Percentiles rank a stretch among this genome's conserved stretches.
These are phyloP conservation scores for Mycena vitilis DNA, from an alignment of 768 basidiomycete genomes.

Conservation along the genomic window DNA sequence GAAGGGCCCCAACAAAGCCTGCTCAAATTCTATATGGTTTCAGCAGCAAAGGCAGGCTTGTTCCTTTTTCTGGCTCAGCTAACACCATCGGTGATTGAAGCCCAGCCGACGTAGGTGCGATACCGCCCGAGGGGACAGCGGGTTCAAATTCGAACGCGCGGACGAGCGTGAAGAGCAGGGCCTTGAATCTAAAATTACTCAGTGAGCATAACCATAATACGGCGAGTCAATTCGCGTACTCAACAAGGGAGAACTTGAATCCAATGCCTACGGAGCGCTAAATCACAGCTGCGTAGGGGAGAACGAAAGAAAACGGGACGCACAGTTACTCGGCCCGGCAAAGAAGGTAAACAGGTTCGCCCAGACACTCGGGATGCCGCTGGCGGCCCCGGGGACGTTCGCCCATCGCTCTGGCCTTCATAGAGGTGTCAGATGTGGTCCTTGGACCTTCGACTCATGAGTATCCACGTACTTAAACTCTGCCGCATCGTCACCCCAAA, in stretches of 20 bases:
- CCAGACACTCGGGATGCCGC: background rate
- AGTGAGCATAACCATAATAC: background rate
- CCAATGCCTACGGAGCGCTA: background rate
- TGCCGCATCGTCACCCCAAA: background rate
- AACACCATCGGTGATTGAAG: background rate
- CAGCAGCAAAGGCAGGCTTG: background rate
- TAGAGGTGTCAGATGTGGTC: background rate
- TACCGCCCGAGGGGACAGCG: background rate
- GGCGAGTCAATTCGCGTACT: background rate
- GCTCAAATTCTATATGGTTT: background rate
- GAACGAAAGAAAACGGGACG: no score
- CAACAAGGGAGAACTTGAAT: background rate
- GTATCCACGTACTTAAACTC: background rate
- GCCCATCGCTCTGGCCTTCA: background rate
- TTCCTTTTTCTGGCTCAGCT: background rate
- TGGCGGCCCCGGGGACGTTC: background rate
- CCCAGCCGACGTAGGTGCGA: background rate
- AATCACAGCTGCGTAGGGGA: background rate
- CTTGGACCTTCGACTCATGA: background rate
- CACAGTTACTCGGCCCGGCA: background rate
- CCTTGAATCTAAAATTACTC: background rate
- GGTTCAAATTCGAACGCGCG: background rate
- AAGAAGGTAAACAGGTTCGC: background rate
- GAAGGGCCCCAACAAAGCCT: no score
- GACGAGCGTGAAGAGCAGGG: background rate